These are phyloP conservation scores for Trichosporon ovoides DNA, from an alignment of 1,284 basidiomycete genomes.

Conservation along the genomic window DNA sequence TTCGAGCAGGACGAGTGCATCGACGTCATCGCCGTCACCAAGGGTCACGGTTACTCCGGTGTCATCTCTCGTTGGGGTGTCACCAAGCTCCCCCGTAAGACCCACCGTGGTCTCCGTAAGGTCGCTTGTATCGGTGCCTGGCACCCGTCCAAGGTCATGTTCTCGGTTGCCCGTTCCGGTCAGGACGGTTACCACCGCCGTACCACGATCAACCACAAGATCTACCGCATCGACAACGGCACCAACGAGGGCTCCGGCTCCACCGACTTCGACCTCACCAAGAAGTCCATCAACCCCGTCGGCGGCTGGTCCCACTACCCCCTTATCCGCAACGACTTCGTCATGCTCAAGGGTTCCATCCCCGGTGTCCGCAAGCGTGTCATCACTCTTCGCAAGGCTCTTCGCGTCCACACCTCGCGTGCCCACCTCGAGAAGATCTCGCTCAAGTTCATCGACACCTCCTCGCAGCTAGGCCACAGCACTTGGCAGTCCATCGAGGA, in stretches of 20 bases:
- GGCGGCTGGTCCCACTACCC: conserved; percentile 98
- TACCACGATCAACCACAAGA: conserved; percentile 76
- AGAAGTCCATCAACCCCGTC: conserved; percentile 95
- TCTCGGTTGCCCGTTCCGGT: conserved; percentile 99
- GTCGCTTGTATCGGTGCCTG: conserved; percentile 99
- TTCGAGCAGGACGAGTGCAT: conserved; percentile 98
- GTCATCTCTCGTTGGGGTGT: conserved; percentile 99
- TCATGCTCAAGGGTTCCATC: conserved; percentile 90
- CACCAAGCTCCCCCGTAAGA: conserved; percentile 95
- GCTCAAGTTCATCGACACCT: conserved; percentile 69
- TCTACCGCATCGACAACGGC: conserved; percentile 90
- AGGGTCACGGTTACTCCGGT: conserved; percentile 99
- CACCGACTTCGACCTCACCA: conserved; percentile 87
- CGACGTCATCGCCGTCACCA: conserved; percentile 96
- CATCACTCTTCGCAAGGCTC: conserved; percentile 41
- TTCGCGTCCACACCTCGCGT: conserved; percentile 52
- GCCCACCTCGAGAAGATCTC: conserved; percentile 72
- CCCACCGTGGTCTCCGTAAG: conserved; percentile 99
- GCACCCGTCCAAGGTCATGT: conserved; percentile 99
- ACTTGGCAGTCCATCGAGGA: conserved; percentile 86
- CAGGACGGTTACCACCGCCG: conserved; percentile 99
- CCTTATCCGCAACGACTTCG: conserved; percentile 96
- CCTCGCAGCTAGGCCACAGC: conserved; percentile 58
- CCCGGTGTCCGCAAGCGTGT: conserved; percentile 98
- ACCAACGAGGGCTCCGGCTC: conserved; percentile 77